Evolutionary conservation across 2,329 filamentous ascomycete species (phyloP).

Genomic region (Stagonosporopsis rhizophila): DNA sequence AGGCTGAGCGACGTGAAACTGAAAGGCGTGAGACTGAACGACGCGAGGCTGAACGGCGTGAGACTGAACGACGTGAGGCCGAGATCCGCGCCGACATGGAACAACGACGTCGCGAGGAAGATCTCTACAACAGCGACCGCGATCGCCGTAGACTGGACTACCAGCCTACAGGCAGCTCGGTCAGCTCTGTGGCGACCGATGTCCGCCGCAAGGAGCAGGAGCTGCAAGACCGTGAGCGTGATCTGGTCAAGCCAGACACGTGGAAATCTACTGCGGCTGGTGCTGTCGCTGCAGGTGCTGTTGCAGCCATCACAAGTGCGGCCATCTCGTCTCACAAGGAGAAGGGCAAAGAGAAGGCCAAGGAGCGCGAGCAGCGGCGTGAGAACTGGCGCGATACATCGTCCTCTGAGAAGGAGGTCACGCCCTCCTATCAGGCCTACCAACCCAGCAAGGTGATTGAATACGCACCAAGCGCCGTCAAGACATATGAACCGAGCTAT

Average conservation of each 20-base stretch:
- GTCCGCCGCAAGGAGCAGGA: slow-evolving; percentile 46
- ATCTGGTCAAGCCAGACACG: slow-evolving; percentile 40
- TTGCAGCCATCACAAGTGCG: slow-evolving; percentile 40
- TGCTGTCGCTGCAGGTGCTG: slow-evolving; percentile 44
- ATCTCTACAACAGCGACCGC: slow-evolving; percentile 34
- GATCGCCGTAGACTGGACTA: slow-evolving; percentile 36
- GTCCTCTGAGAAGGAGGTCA: slow-evolving; percentile 7
- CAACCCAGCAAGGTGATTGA: slow-evolving; percentile 27
- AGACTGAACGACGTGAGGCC: slow-evolving; percentile 37
- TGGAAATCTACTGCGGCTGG: slow-evolving; percentile 50
- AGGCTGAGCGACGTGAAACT: slow-evolving; percentile 39
- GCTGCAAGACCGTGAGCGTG: slow-evolving; percentile 43
- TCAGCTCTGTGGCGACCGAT: slow-evolving; percentile 41
- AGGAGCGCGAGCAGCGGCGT: slow-evolving; percentile 22
- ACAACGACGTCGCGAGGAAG: slow-evolving; percentile 37
- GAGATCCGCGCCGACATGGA: slow-evolving; percentile 38
- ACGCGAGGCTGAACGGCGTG: slow-evolving; percentile 32
- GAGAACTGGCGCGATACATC: slow-evolving; percentile 18
- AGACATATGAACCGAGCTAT: slow-evolving; percentile 37
- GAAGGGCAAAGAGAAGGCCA: slow-evolving; percentile 17
- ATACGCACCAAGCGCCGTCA: slow-evolving; percentile 33
- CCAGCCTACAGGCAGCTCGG: slow-evolving; percentile 39
- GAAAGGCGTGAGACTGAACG: no score
- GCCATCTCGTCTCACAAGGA: slow-evolving; percentile 41
- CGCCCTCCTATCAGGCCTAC: slow-evolving; percentile 26